phyloP scores from a whole-genome alignment of 1,139 yeast species.

The Magnusiomyces magnusii region DNA sequence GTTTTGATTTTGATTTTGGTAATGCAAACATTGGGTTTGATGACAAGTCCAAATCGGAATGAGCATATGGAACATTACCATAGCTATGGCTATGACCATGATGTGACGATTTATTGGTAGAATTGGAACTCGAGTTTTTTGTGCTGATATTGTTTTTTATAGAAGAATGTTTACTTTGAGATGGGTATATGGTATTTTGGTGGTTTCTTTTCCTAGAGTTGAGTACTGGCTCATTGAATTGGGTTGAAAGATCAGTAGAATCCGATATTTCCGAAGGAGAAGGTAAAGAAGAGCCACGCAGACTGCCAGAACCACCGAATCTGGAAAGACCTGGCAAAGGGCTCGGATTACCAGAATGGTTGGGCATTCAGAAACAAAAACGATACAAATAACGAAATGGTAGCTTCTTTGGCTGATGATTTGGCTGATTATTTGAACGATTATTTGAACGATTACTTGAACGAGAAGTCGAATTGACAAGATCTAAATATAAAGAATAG shows the following conservation, averaged over 20 bases:
- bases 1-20: not conserved
- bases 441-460: no score
- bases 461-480: no score
- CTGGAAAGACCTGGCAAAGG: not conserved
- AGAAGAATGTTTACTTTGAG: not conserved
- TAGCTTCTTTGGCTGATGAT: not conserved
- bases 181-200: not conserved
- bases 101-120: not conserved
- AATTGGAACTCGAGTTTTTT: not conserved
- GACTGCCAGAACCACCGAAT: not conserved
- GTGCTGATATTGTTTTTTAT: not conserved
- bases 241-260: not conserved
- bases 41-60: not conserved
- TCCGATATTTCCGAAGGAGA: not conserved
- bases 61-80: not conserved
- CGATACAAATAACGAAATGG: not conserved
- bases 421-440: no score
- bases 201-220: not conserved
- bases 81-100: not conserved
- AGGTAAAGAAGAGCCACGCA: not conserved
- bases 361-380: not conserved
- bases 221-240: no score
- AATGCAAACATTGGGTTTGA: not conserved
- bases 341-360: not conserved
- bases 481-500: no score